Conservation (phyloP, 2,329 filamentous ascomycete species). For the Fusarium redolens region DNA sequence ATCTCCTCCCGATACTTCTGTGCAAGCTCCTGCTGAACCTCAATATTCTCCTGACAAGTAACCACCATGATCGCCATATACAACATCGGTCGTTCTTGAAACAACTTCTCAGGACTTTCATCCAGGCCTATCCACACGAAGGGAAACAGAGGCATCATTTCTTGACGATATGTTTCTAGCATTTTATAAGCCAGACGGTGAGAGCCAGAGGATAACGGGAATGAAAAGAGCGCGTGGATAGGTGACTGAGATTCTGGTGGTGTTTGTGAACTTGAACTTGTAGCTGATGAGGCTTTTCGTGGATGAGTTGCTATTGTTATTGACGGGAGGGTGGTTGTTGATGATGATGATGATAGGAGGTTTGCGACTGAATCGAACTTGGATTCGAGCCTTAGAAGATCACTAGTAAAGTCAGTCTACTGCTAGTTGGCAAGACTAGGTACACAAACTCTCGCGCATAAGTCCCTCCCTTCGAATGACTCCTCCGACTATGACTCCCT, state of each 20-base stretch:
- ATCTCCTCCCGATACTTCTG: conserved; percentile 13
- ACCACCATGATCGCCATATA: conserved; percentile 26
- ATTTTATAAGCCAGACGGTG: background rate
- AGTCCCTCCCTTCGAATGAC: background rate
- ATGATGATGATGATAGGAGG: background rate
- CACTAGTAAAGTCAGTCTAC: background rate
- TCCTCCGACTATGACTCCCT: conserved; percentile 9
- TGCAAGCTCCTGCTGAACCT: conserved; percentile 9
- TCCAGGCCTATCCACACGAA: conserved; percentile 2
- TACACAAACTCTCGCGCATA: conserved; percentile 13
- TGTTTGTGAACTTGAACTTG: background rate
- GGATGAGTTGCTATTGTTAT: background rate
- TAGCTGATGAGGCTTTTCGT: background rate
- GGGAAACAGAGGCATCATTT: conserved; percentile 21
- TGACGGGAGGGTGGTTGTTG: background rate
- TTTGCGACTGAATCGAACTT: conserved; percentile 24
- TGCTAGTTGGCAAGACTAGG: accelerated
- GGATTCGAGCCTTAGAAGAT: conserved; percentile 11
- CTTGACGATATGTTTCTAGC: conserved; percentile 1
- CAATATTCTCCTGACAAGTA: conserved; percentile 5
- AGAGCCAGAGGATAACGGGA: background rate
- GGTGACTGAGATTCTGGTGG: background rate
- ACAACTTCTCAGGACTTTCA: background rate
- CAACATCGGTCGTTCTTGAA: background rate
- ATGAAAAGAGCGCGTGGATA: background rate